Evolutionary conservation across 2,329 filamentous ascomycete genomes (phyloP).

Genomic region (Beauveria brongniartii): DNA sequence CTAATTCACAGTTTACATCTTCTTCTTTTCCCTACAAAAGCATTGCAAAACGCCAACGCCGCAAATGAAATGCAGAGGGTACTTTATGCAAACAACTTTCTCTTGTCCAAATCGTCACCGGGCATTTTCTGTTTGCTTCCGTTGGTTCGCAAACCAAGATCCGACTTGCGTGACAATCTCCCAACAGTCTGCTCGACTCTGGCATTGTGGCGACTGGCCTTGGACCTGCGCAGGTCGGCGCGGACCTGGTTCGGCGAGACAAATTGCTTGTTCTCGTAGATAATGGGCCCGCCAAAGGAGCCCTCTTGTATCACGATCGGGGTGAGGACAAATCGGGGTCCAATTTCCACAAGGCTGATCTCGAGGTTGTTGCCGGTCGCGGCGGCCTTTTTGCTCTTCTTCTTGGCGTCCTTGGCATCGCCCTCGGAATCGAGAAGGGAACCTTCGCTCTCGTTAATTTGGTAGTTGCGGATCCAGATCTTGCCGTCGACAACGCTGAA

Average conservation of each 20-base stretch:
- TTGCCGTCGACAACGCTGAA: constrained; percentile 89
- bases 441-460: constrained; percentile 78
- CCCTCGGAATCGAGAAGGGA: constrained; percentile 35
- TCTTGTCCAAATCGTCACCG: constrained; percentile 66
- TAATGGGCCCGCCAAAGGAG: constrained; percentile 89
- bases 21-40: background rate
- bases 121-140: constrained; percentile 51
- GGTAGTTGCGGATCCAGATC: constrained; percentile 93
- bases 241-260: constrained; percentile 93
- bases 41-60: constrained; percentile 9
- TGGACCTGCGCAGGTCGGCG: constrained; percentile 66
- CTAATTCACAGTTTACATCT: constrained; percentile 6
- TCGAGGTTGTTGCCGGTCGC: constrained; percentile 71
- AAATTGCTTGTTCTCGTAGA: constrained; percentile 97
- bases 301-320: constrained; percentile 94
- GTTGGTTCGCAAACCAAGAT: constrained; percentile 64
- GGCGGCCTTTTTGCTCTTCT: constrained; percentile 27
- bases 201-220: constrained; percentile 69
- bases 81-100: constrained; percentile 61
- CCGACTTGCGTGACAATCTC: constrained; percentile 63
- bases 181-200: constrained; percentile 69
- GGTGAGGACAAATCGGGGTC: constrained; percentile 84
- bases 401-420: constrained; percentile 36
- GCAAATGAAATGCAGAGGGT: constrained; percentile 11
- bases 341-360: constrained; percentile 82